A percentile compares a stretch with the other conserved stretches of the same genome.
Evolutionary conservation across 768 basidiomycete species (phyloP).

Genomic region (Rhodotorula sphaerocarpa): DNA sequence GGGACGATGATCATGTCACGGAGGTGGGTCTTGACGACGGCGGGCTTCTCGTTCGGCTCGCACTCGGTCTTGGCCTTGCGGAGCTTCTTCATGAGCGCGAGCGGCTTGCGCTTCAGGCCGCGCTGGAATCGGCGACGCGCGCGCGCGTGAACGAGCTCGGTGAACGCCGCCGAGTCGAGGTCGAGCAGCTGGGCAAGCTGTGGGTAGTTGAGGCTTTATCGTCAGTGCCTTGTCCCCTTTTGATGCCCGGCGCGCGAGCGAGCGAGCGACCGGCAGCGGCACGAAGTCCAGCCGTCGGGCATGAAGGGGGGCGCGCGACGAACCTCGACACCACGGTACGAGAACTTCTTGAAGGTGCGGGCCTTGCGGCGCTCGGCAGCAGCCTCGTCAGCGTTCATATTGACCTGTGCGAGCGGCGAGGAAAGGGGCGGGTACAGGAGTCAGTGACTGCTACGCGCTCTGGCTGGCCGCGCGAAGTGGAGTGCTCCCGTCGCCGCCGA

Average conservation of each 20-base stretch:
- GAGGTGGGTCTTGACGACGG: conserved; percentile 97
- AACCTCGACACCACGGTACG: conserved; percentile 84
- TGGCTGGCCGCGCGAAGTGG: no score
- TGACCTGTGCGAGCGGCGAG: conserved; percentile 53
- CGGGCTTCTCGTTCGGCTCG: conserved; percentile 96
- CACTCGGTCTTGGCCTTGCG: conserved; percentile 99
- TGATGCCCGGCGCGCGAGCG: not conserved
- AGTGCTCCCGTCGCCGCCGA: no score
- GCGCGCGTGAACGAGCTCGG: conserved; percentile 91
- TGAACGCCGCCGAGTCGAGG: conserved; percentile 70
- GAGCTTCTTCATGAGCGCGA: conserved; percentile 98
- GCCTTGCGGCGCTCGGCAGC: conserved; percentile 78
- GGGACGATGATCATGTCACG: conserved; percentile 99
- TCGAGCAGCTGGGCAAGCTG: conserved; percentile 92
- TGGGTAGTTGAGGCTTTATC: not conserved
- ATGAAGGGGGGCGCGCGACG: not conserved
- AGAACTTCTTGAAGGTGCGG: conserved; percentile 97
- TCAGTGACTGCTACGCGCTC: no score
- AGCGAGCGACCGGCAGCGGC: no score
- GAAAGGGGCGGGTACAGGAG: not conserved
- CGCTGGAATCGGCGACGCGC: conserved; percentile 98
- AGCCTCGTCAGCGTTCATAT: conserved; percentile 77
- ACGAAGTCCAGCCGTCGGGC: not conserved
- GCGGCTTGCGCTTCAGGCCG: conserved; percentile 94
- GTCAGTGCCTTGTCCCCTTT: no score